Conservation (phyloP, 2,329 filamentous ascomycete genomes). For the Epichloe hybrida region DNA sequence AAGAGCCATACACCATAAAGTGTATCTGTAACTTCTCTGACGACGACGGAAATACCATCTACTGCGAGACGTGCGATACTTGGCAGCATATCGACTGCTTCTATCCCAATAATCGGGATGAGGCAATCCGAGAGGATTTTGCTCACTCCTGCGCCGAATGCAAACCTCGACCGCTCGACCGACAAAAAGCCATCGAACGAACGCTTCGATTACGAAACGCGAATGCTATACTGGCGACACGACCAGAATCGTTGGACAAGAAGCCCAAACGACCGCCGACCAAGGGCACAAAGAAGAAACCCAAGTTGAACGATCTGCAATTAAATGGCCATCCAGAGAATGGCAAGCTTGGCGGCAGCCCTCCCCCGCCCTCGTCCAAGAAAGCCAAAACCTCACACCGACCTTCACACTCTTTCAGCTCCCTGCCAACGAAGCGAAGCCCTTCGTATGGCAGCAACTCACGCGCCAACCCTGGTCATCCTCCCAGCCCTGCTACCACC, state of each 20-base stretch:
- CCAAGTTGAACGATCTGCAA: slow-evolving; percentile 54
- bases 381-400: slow-evolving; percentile 74
- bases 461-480: slow-evolving; percentile 43
- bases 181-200: slow-evolving; percentile 60
- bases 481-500: slow-evolving; percentile 65
- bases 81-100: slow-evolving; percentile 99
- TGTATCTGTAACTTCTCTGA: slow-evolving; percentile 90
- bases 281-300: slow-evolving; percentile 82
- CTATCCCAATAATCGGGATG: slow-evolving; percentile 60
- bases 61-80: slow-evolving; percentile 88
- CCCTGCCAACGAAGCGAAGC: slow-evolving; percentile 51
- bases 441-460: slow-evolving; percentile 54
- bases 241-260: slow-evolving; percentile 42
- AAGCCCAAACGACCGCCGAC: slow-evolving; percentile 60
- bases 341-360: slow-evolving; percentile 30
- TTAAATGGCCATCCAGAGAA: slow-evolving; percentile 44
- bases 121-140: slow-evolving; percentile 57
- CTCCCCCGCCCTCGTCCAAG: slow-evolving; percentile 50
- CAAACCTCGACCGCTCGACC: slow-evolving; percentile 62
- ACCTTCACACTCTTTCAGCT: slow-evolving; percentile 60
- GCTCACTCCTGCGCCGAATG: slow-evolving; percentile 85
- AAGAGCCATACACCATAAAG: slow-evolving; percentile 89
- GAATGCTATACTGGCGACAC: slow-evolving; percentile 17
- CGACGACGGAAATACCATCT: slow-evolving; percentile 95
- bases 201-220: slow-evolving; percentile 43